Evolutionary conservation across 2,329 filamentous ascomycete genomes (phyloP), one percentile per base, ranked within the genome.

Genomic region (Cercospora beticola): DNA sequence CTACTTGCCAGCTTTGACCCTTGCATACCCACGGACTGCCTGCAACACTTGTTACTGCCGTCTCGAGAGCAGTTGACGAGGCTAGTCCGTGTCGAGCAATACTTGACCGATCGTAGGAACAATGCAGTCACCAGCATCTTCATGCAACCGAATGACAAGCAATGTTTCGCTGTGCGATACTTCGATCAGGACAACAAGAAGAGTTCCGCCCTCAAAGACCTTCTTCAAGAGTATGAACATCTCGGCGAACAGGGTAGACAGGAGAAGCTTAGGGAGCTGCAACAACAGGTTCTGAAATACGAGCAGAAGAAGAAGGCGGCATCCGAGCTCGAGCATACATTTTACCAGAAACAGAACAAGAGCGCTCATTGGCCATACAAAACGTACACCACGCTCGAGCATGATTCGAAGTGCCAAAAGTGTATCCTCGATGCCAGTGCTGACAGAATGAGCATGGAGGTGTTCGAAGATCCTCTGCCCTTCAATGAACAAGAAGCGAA

Each of bases 11-110:
- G 86, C 0, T 88, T 84, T 60, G 80, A 84, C 16, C 86, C 88
- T 0, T 78, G 81, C 0, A 86, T 92, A 62, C 70, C 76, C 0
- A 77, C 84, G 0, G 79, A 83, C 2, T 73, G 85, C 0, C 77
- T 92, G 1, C 83, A 90, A 71, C 79, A 83, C 2, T 78, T 92
- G 0, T 85, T 87, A 5, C 70, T 91, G 0, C 77, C 83, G 0
- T 77, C 76, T 0, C 70, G 78, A 0, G 57, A 72, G 1, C 84
- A 88, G 5, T 83, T 91, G 82, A 33, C 70, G 0, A 83, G 86
- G 0, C 79, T 90, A 0, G 79, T 82, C 1, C 58, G 66, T 0
- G 78, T 90, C 0, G 86, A 89, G 60, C 56, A 18, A 0, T 84
- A 90, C 67, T 74, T 90, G 1, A 62, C 75, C 0, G 74, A 76